phyloP scores from a whole-genome alignment of 1,284 basidiomycete genomes.

The Tilletia walkeri region DNA sequence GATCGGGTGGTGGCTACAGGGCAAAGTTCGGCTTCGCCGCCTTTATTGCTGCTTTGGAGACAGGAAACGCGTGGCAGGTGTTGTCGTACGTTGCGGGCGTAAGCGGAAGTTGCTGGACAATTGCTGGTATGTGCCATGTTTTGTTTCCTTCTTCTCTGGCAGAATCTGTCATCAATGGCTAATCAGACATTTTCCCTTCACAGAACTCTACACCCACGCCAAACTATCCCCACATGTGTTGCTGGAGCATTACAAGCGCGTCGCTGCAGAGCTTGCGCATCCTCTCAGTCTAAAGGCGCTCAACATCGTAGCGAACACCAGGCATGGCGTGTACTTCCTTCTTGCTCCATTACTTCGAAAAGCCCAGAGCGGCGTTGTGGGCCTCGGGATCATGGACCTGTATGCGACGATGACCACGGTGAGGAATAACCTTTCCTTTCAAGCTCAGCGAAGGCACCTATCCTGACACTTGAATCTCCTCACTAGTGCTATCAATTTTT shows the following conservation, averaged over 20 bases:
- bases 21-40: slow-evolving; percentile 50
- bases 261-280: slow-evolving; percentile 45
- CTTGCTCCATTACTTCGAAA: slow-evolving; percentile 48
- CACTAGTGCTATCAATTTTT: slow-evolving; percentile 37
- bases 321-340: slow-evolving; percentile 46
- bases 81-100: slow-evolving; percentile 51
- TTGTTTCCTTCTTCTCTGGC: background rate
- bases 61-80: slow-evolving; percentile 47
- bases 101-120: slow-evolving; percentile 55
- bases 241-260: slow-evolving; percentile 38
- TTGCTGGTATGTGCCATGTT: background rate
- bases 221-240: slow-evolving; percentile 36
- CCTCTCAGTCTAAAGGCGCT: slow-evolving; percentile 49
- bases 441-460: no score
- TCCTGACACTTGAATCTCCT: background rate
- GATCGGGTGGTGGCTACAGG: slow-evolving; percentile 55
- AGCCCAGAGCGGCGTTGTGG: slow-evolving; percentile 38
- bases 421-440: background rate
- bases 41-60: slow-evolving; percentile 44
- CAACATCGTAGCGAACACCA: slow-evolving; percentile 43
- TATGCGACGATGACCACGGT: slow-evolving; percentile 46
- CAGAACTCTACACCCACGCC: slow-evolving; percentile 44
- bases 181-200: slow-evolving; percentile 14
- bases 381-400: slow-evolving; percentile 52
- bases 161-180: background rate